Percentiles rank a stretch among this genome's conserved stretches.
Conservation (phyloP, 176 grass and related monocot genomes). For the Avena atlantica region DNA sequence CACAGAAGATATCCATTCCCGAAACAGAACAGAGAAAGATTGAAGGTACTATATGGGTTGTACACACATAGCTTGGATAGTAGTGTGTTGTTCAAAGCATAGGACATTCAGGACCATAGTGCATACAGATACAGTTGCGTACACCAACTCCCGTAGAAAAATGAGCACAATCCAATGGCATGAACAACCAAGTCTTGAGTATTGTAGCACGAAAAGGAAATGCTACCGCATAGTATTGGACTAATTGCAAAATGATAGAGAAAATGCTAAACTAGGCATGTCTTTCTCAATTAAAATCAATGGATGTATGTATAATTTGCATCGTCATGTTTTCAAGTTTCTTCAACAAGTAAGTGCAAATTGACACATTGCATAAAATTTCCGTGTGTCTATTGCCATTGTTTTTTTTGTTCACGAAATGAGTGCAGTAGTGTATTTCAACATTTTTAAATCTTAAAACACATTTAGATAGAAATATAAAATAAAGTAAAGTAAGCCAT, state of each 20-base stretch:
- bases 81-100: background rate
- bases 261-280: background rate
- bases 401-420: background rate
- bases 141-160: constrained; percentile 1
- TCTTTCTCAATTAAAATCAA: background rate
- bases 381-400: background rate
- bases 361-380: background rate
- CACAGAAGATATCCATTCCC: background rate
- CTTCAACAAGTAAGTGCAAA: background rate
- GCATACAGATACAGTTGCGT: background rate
- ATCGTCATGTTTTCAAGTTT: background rate
- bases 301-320: background rate
- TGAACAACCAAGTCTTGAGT: constrained; percentile 1
- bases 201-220: background rate
- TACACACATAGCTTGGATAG: background rate
- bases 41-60: background rate
- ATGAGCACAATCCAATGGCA: background rate
- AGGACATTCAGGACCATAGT: background rate
- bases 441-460: background rate
- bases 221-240: background rate
- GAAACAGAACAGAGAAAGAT: background rate
- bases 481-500: background rate
- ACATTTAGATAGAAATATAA: background rate
- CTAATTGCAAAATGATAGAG: background rate
- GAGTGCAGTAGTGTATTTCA: background rate